These are phyloP conservation scores for Chloranthus sessilifolius DNA, from an alignment of 164 flowering plant species.

Conservation along the genomic window DNA sequence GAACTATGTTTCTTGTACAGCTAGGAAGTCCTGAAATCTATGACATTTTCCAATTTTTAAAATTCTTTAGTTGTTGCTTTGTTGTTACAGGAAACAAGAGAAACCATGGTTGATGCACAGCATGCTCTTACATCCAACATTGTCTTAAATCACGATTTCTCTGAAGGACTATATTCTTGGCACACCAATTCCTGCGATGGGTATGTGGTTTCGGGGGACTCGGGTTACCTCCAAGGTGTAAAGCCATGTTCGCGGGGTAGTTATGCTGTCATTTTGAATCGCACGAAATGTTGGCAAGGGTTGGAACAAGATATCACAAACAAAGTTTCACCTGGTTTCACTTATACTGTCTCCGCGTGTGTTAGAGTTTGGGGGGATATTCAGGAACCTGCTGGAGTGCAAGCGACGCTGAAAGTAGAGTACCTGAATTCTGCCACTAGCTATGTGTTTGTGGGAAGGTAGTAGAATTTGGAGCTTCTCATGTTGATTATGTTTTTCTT, in stretches of 20 bases:
- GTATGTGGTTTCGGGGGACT: conserved; percentile 44
- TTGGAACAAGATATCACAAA: conserved; percentile 84
- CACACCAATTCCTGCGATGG: conserved; percentile 62
- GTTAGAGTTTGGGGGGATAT: conserved; percentile 62
- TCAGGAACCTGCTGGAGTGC: conserved; percentile 43
- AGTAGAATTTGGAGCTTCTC: conserved; percentile 4
- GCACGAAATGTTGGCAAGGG: conserved; percentile 80
- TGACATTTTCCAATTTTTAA: too few species aligned
- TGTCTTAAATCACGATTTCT: conserved; percentile 70
- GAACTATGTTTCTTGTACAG: too few species aligned
- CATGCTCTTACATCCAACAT: conserved; percentile 25
- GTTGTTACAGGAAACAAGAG: background rate
- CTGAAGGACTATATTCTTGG: conserved; percentile 68
- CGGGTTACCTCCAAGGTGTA: conserved; percentile 28
- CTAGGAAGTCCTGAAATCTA: too few species aligned
- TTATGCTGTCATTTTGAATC: conserved; percentile 65
- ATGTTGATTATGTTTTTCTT: background rate
- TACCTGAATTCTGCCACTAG: conserved; percentile 30
- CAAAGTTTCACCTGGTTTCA: conserved; percentile 42
- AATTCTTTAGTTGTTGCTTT: background rate
- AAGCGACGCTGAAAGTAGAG: conserved; percentile 73
- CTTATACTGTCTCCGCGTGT: conserved; percentile 53
- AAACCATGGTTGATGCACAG: background rate
- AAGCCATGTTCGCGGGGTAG: conserved; percentile 22
- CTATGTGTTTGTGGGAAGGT: conserved; percentile 66